Base-by-base conservation (phyloP, 371 early-diverging fungal genomes). In the Parasitella parasitica region DNA sequence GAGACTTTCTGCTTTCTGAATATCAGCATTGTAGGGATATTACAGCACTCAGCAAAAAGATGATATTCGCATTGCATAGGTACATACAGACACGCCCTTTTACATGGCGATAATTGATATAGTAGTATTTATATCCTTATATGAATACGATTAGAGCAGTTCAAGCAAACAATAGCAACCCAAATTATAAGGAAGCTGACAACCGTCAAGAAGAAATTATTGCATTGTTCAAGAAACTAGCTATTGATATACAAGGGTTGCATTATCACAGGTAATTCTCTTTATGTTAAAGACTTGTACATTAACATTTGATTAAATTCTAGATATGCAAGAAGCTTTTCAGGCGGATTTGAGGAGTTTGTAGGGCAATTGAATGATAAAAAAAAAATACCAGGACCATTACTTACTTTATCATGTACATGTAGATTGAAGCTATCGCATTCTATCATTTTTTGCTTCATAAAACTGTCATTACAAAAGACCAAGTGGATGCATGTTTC, bases 1-100 rank as follows among this genome's bases (percentile, higher is more conserved):
- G 11, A 8, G 8, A 32, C 4, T 13, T 4, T 2, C 13, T 12
- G 9, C 15, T 16, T 12, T n/a, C 16, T 15, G 11, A 32, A 30
- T 32, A 4, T 18, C 9, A 4, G 8, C 2, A 24, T n/a, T 27
- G 15, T 24, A 16, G 89, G 64, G 89, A 89, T 62, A 85, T 89
- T 53, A 89, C 86, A 22, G 84, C 81, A 36, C 61, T 69, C 13
- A 84, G 85, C 46, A 89, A 89, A 64, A 78, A 86, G 58, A 71
- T 85, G 68, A 85, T 89, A 36, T 89, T 86, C 61, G 73, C 83
- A 0, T 72, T 89, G 16, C 89, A 89, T 58, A 80, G 89, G 74
- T 80, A 66, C 13, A 65, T 27, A 30, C n/a, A 34, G 11, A 27
- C 30, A 18, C 16, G 32, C 35, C 34, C 20, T 13, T 7, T n/a